These are phyloP conservation scores for Suhomyces terraborum DNA, from an alignment of 1,139 yeast genomes.

Conservation along the genomic window DNA sequence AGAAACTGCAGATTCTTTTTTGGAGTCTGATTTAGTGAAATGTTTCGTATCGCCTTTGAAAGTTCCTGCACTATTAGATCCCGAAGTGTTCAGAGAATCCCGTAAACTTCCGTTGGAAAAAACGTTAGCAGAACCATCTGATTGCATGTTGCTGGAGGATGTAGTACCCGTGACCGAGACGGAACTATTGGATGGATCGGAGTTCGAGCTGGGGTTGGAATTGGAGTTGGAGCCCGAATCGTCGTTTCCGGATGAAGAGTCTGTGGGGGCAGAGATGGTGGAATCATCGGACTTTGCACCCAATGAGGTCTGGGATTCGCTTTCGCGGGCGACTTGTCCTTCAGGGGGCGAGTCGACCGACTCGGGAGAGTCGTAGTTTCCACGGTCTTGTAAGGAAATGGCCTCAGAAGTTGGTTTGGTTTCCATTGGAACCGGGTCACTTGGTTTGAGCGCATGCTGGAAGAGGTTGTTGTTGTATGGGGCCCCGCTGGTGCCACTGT, in stretches of 20 bases:
- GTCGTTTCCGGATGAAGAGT: slow-evolving; percentile 5
- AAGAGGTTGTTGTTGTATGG: slow-evolving; percentile 18
- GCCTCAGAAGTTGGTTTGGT: neutral
- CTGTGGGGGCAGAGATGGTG: slow-evolving; percentile 9
- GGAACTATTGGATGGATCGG: slow-evolving; percentile 2
- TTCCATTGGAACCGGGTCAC: slow-evolving; percentile 24
- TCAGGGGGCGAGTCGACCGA: slow-evolving; percentile 10
- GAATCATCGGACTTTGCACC: slow-evolving; percentile 9
- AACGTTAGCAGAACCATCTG: slow-evolving; percentile 8
- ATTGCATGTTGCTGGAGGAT: slow-evolving; percentile 1
- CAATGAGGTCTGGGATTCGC: slow-evolving; percentile 2
- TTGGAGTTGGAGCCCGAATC: slow-evolving; percentile 4
- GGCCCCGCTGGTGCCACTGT: slow-evolving; percentile 9
- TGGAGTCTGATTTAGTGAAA: neutral
- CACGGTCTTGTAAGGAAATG: neutral
- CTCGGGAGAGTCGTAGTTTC: slow-evolving; percentile 10
- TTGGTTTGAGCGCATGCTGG: slow-evolving; percentile 27
- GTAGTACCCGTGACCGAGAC: slow-evolving; percentile 1
- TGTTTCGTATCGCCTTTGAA: slow-evolving; percentile 1
- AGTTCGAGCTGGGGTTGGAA: slow-evolving; percentile 4
- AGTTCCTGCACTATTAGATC: slow-evolving; percentile 16
- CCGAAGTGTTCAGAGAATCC: slow-evolving; percentile 15
- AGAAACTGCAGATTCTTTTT: neutral
- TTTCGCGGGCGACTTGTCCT: neutral
- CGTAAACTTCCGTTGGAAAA: slow-evolving; percentile 14